Evolutionary conservation across 225 moss, liverwort and hornwort genomes (phyloP), one percentile per base, ranked within the genome.

Genomic region (Thuidium tamariscinum): DNA sequence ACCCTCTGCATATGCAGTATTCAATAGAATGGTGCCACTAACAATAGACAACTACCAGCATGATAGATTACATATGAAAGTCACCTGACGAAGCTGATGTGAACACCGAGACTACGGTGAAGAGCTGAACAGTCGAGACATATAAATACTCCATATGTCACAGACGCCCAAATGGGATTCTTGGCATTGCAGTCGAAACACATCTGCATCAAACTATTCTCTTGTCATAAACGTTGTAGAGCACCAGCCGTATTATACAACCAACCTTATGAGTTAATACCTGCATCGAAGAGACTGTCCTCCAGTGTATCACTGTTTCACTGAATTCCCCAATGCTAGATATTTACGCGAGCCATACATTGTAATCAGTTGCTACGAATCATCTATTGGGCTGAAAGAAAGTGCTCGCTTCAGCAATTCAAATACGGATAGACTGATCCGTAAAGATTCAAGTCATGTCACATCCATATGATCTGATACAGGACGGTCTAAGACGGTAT

Each of bases 151-250:
- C 95, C 98, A 88, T 98, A 98, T 64, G 98, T 98, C 80, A 98
- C 95, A 66, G 98, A 98, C 69, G 96, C 93, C 98, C 98, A 98
- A 9, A 94, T 95, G 74, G 98, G 96, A 86, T 95, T 98, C 91
- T 98, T 98, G 60, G 98, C 83, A 89, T 98, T 98, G 91, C 98
- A 98, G 86, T 98, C 98, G 88, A 98, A 98, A 87, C 98, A 98
- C 90, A 95, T 96, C 98, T 98, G 95, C 93, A 93, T 77, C 86
- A 81, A 37, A 81, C 18, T 41, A 61, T 57, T 81, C 44, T 82
- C 84, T 81, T 48, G 66, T 89, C 77, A 91, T 74, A 61, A 44
- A 80, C 54, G 25, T 73, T 74, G 56, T 52, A 66, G n/a, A 30
- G 56, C 74, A 82, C 23, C 60, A 71, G 56, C 48, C 42, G 46